Conservation (phyloP, 2,329 filamentous ascomycete species). For the Simplicillium aogashimaense region DNA sequence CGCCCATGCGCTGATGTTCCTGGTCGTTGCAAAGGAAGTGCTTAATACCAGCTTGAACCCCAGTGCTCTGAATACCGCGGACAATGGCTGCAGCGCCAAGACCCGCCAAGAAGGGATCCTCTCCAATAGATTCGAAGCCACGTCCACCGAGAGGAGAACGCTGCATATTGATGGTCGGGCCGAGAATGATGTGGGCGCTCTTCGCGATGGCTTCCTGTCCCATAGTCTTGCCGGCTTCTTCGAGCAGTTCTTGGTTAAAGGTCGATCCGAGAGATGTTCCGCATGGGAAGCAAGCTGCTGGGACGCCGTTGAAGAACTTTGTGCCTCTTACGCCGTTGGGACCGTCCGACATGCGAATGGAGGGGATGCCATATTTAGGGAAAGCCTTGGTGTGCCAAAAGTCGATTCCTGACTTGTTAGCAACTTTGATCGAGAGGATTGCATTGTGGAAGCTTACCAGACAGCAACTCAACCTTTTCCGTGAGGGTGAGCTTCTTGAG, state of each 20-base stretch:
- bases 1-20: conserved; percentile 46
- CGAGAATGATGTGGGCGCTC: conserved; percentile 47
- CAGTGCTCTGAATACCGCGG: conserved; percentile 44
- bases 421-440: neutral
- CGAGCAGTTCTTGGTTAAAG: conserved; percentile 43
- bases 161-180: conserved; percentile 55
- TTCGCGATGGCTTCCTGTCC: conserved; percentile 44
- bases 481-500: conserved; percentile 41
- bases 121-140: conserved; percentile 49
- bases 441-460: conserved; percentile 24
- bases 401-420: conserved; percentile 39
- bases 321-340: conserved; percentile 61
- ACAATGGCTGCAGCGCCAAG: conserved; percentile 42
- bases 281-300: conserved; percentile 51
- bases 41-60: conserved; percentile 47
- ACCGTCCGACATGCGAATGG: conserved; percentile 56
- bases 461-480: conserved; percentile 44
- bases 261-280: conserved; percentile 48
- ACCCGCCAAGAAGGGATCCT: conserved; percentile 48
- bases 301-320: conserved; percentile 55
- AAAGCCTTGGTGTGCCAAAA: conserved; percentile 61
- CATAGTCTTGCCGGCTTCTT: conserved; percentile 40
- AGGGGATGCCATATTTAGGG: conserved; percentile 50
- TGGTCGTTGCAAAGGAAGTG: conserved; percentile 55
- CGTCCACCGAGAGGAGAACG: conserved; percentile 49